A percentile compares a stretch with the other conserved stretches of the same genome.
These are phyloP conservation scores for Zygosaccharomyces kombuchaensis DNA, from an alignment of 805 yeast species.

Conservation along the genomic window DNA sequence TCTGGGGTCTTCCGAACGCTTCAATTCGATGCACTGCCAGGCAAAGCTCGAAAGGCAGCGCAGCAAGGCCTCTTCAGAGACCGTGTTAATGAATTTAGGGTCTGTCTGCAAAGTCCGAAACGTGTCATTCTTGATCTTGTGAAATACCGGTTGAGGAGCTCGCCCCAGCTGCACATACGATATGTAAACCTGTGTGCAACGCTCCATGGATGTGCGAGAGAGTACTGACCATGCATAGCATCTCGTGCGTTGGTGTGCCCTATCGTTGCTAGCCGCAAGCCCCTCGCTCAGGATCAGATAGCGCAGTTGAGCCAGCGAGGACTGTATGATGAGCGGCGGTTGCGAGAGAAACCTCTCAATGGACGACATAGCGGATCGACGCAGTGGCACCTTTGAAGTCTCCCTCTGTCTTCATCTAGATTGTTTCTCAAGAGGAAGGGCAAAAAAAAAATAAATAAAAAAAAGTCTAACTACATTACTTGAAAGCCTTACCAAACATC, in stretches of 20 bases:
- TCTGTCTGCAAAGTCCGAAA: conserved; percentile 82
- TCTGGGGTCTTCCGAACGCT: conserved; percentile 9
- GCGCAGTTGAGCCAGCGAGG: conserved; percentile 18
- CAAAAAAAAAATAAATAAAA: no score
- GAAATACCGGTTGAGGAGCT: conserved; percentile 45
- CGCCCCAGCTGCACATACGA: conserved; percentile 53
- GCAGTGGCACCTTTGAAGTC: no score
- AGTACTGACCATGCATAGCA: conserved; percentile 78
- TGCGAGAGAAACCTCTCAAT: conserved; percentile 16
- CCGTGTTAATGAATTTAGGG: conserved; percentile 54
- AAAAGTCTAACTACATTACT: conserved; percentile 33
- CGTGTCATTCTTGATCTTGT: conserved; percentile 79
- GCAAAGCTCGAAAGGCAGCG: conserved; percentile 74
- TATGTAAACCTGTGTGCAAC: conserved; percentile 50
- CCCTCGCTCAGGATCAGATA: conserved; percentile 25
- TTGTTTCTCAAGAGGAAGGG: no score
- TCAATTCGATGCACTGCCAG: conserved; percentile 34
- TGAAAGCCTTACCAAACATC: conserved; percentile 87
- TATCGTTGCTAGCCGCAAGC: conserved; percentile 19
- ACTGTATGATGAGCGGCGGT: conserved; percentile 18
- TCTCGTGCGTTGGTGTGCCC: conserved; percentile 35
- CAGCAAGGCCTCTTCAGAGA: conserved; percentile 63
- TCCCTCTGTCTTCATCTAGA: no score
- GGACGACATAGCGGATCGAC: conserved; percentile 8
- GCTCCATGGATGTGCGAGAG: conserved; percentile 55